phyloP scores from a whole-genome alignment of 345 rosid species.

The Erodium maritimum region DNA sequence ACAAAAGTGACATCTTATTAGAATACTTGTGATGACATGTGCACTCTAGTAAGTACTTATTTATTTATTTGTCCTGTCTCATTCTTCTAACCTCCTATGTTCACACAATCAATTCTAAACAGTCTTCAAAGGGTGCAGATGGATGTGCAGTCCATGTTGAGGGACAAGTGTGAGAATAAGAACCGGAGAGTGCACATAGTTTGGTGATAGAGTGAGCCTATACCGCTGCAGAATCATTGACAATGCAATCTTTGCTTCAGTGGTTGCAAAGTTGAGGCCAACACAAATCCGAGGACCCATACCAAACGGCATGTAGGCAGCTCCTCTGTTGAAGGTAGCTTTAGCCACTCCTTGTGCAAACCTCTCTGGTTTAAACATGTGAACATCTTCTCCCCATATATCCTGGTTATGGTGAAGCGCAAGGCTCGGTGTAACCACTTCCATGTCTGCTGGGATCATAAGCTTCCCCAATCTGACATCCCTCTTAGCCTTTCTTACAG shows the following conservation, averaged over 20 bases:
- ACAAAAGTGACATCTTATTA: no score
- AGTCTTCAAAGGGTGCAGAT: conserved; percentile 13
- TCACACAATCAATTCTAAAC: not conserved
- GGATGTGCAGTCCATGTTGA: conserved; percentile 27
- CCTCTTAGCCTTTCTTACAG: conserved; percentile 11
- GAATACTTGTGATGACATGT: no score
- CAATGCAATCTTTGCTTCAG: conserved; percentile 30
- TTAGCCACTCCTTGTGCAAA: conserved; percentile 31
- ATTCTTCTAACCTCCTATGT: no score
- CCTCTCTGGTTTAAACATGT: conserved; percentile 34
- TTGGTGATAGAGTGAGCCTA: conserved; percentile 24
- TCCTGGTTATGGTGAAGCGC: conserved; percentile 25
- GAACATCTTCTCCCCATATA: conserved; percentile 33
- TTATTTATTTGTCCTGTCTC: no score
- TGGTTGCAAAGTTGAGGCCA: conserved; percentile 23
- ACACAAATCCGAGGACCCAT: conserved; percentile 31
- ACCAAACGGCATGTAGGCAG: conserved; percentile 30
- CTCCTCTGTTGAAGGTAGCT: conserved; percentile 26
- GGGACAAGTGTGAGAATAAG: conserved; percentile 16
- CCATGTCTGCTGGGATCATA: conserved; percentile 16
- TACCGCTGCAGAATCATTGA: conserved; percentile 38
- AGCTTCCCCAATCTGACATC: conserved; percentile 20
- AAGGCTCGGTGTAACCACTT: conserved; percentile 7
- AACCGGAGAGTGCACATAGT: conserved; percentile 27
- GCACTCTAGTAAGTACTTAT: no score